Evolutionary conservation across 108 stramenopile species (phyloP).

Genomic region (Conticribra weissflogii): DNA sequence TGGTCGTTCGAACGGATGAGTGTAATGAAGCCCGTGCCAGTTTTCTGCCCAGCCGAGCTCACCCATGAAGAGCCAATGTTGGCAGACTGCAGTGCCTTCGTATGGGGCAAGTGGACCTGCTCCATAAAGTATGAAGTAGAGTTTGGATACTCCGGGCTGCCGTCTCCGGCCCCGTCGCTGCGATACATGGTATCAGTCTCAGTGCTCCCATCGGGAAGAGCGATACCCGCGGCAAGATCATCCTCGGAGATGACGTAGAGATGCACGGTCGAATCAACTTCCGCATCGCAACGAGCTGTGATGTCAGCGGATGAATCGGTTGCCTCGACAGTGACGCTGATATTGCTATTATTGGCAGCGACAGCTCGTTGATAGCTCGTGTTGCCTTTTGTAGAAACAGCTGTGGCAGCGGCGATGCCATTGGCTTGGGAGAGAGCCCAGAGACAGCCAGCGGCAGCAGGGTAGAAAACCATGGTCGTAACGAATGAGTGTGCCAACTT

Average conservation of each 20-base stretch:
- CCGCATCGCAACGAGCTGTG: neutral
- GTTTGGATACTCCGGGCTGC: slow-evolving; percentile 5
- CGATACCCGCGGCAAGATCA: neutral
- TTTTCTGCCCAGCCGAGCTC: slow-evolving; percentile 3
- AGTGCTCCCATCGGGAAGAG: neutral
- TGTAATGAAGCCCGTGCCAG: slow-evolving; percentile 5
- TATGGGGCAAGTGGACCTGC: slow-evolving; percentile 4
- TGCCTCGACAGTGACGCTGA: neutral
- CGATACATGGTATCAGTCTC: neutral
- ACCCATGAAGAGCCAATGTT: slow-evolving; percentile 19
- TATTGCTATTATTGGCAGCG: neutral
- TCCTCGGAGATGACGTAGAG: slow-evolving; percentile 1
- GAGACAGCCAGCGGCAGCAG: neutral
- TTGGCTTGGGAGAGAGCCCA: neutral
- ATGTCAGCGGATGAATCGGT: neutral
- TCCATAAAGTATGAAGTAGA: slow-evolving; percentile 2
- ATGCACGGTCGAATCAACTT: slow-evolving; percentile 5
- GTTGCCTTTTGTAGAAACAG: no score
- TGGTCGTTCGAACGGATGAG: slow-evolving; percentile 6
- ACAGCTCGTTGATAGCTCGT: no score
- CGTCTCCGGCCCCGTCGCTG: no score
- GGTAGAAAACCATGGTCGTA: neutral
- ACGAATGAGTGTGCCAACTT: no score
- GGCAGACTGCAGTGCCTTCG: neutral
- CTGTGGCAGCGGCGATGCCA: neutral